Conservation (phyloP, 106 monocot species). For the Platanthera guangdongensis region DNA sequence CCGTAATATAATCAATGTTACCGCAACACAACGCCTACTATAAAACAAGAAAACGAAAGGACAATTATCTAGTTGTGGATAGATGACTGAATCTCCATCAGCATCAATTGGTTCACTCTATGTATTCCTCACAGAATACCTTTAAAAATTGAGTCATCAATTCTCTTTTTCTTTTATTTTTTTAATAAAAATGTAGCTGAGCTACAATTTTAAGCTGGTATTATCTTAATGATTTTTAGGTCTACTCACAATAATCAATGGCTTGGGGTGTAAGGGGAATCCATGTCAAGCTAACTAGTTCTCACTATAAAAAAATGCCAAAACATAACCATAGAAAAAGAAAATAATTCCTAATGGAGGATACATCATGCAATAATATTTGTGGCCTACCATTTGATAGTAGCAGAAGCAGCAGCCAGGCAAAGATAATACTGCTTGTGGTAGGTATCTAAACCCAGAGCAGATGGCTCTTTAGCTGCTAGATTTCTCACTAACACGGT, state of each 20-base stretch:
- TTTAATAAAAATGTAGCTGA: no score
- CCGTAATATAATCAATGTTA: no score
- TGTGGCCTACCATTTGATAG: slow-evolving; percentile 67
- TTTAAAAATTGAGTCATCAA: no score
- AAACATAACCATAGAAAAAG: neutral
- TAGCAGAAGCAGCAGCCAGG: slow-evolving; percentile 83
- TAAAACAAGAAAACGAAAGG: no score
- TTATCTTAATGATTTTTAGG: neutral
- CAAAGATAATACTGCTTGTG: slow-evolving; percentile 98
- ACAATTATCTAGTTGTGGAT: no score
- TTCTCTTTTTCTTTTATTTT: no score
- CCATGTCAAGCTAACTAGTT: neutral
- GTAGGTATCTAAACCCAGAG: slow-evolving; percentile 81
- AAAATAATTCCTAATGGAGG: neutral
- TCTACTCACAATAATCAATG: neutral
- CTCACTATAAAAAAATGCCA: neutral
- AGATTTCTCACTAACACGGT: slow-evolving; percentile 66
- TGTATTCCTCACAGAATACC: no score
- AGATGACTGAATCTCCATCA: no score
- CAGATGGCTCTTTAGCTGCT: slow-evolving; percentile 90
- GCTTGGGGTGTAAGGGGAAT: neutral
- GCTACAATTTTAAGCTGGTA: neutral
- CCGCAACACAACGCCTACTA: no score
- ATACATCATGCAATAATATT: neutral
- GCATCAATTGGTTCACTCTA: no score